A percentile compares a stretch with the other conserved stretches of the same genome.
Evolutionary conservation across 495 filamentous ascomycete genomes (phyloP).

Genomic region (Chaetomium tenue): DNA sequence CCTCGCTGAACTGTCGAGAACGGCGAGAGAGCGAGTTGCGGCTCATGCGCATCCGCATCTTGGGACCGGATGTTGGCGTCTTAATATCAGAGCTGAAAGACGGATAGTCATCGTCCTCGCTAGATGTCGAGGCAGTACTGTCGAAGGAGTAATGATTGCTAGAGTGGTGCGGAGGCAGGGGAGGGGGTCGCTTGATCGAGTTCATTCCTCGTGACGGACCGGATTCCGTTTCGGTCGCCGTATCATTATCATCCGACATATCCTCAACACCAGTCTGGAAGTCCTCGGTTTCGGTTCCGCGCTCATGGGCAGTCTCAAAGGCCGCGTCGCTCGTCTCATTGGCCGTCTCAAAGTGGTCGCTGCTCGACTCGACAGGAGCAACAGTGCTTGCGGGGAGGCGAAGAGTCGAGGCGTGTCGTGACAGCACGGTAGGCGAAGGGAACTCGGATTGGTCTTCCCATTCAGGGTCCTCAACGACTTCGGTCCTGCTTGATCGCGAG

Average conservation of each 20-base stretch:
- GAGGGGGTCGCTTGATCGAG: constrained; percentile 39
- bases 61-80: constrained; percentile 60
- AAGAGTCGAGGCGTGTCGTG: constrained; percentile 19
- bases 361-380: constrained; percentile 32
- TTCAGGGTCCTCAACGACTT: constrained; percentile 73
- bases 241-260: constrained; percentile 68
- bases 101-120: constrained; percentile 67
- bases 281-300: constrained; percentile 82
- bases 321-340: constrained; percentile 80
- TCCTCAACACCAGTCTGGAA: constrained; percentile 91
- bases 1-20: constrained; percentile 65
- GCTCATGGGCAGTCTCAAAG: constrained; percentile 83
- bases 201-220: constrained; percentile 48
- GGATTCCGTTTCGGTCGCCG: constrained; percentile 83
- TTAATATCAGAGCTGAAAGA: constrained; percentile 41
- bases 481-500: constrained; percentile 68
- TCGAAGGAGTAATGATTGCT: constrained; percentile 65
- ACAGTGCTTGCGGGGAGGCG: constrained; percentile 27
- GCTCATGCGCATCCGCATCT: constrained; percentile 67
- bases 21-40: constrained; percentile 58
- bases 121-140: constrained; percentile 88
- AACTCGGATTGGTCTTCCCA: constrained; percentile 75
- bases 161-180: constrained; percentile 32
- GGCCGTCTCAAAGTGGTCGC: constrained; percentile 79
- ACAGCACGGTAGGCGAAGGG: constrained; percentile 31